phyloP scores from a whole-genome alignment of 805 yeast genomes.

The Yueomyces sinensis region DNA sequence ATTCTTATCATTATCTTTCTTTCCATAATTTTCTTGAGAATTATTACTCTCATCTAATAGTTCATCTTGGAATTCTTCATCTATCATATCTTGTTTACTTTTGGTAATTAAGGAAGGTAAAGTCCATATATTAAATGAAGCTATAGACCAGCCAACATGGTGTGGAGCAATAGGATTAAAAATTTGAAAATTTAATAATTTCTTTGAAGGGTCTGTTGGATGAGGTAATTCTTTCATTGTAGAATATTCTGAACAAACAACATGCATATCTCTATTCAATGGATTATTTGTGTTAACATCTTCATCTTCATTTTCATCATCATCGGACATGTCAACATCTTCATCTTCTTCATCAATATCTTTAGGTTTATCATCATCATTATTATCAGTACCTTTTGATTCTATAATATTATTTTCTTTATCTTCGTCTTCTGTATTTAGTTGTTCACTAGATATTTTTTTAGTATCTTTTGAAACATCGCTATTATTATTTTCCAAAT shows the following conservation, averaged over 20 bases:
- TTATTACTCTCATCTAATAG: constrained; percentile 4
- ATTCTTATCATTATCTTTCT: constrained; percentile 8
- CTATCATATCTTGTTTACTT: constrained; percentile 3
- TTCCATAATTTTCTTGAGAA: constrained; percentile 17
- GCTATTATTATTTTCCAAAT: neutral
- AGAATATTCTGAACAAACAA: constrained; percentile 58
- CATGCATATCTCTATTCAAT: constrained; percentile 36
- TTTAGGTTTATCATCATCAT: constrained; percentile 3
- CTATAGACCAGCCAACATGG: constrained; percentile 90
- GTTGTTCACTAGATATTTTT: neutral
- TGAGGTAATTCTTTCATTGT: constrained; percentile 62
- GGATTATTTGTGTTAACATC: constrained; percentile 15
- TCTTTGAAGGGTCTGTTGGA: constrained; percentile 60
- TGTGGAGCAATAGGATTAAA: constrained; percentile 86
- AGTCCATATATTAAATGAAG: constrained; percentile 58
- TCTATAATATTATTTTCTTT: neutral
- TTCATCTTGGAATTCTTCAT: constrained; percentile 25
- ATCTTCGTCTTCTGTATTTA: constrained; percentile 2
- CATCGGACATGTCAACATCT: constrained; percentile 22
- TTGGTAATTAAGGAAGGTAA: constrained; percentile 13
- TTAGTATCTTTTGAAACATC: neutral
- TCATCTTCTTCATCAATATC: constrained; percentile 19
- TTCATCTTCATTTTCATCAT: constrained; percentile 19
- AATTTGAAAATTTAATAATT: constrained; percentile 56
- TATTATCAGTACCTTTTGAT: neutral